phyloP scores from a whole-genome alignment of 495 filamentous ascomycete genomes.

The Penicillium cataractarum region DNA sequence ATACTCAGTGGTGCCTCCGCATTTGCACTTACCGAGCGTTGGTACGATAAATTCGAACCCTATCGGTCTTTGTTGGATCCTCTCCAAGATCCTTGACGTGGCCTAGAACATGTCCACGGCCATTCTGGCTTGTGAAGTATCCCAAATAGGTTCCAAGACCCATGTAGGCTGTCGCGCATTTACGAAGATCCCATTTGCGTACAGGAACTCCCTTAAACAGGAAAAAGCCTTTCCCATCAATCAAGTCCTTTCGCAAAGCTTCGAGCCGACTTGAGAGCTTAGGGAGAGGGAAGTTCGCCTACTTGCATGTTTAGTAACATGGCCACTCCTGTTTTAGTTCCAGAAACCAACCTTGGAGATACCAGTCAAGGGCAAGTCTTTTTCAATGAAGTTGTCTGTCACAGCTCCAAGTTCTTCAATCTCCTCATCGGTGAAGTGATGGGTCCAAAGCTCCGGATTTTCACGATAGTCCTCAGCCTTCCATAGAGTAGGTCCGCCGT shows the following conservation, averaged over 20 bases:
- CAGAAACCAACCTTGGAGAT: slow-evolving; percentile 61
- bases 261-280: slow-evolving; percentile 58
- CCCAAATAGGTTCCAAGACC: slow-evolving; percentile 85
- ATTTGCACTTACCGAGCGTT: slow-evolving; percentile 66
- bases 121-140: slow-evolving; percentile 85
- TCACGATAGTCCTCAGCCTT: slow-evolving; percentile 69
- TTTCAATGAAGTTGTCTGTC: slow-evolving; percentile 68
- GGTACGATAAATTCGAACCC: slow-evolving; percentile 86
- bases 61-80: slow-evolving; percentile 77
- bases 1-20: neutral
- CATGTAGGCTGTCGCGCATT: slow-evolving; percentile 87
- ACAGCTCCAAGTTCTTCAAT: slow-evolving; percentile 67
- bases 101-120: slow-evolving; percentile 82
- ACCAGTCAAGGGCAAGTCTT: slow-evolving; percentile 66
- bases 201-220: slow-evolving; percentile 87
- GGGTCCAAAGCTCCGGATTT: slow-evolving; percentile 76
- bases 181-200: slow-evolving; percentile 72
- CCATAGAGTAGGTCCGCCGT: slow-evolving; percentile 80
- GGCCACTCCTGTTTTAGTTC: neutral
- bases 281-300: slow-evolving; percentile 62
- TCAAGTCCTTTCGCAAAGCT: slow-evolving; percentile 65
- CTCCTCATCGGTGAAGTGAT: slow-evolving; percentile 67
- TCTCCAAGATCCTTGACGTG: slow-evolving; percentile 92
- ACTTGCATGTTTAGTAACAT: neutral
- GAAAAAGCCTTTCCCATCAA: slow-evolving; percentile 87